These are phyloP conservation scores for Mentha longifolia DNA, from an alignment of 257 asterid species.

Conservation along the genomic window DNA sequence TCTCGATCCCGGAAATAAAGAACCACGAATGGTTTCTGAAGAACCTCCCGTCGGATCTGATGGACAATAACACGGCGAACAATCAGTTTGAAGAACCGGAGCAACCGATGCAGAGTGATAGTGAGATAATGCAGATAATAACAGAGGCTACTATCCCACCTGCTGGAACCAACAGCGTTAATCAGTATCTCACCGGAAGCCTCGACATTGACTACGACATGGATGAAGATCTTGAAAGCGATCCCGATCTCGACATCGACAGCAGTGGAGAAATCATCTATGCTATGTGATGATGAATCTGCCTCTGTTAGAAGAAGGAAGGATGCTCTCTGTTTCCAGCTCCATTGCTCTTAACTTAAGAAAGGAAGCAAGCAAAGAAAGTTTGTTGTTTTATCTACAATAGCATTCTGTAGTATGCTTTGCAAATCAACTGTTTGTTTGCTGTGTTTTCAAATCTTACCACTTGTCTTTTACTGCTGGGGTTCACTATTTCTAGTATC, in stretches of 20 bases:
- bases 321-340: not conserved
- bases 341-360: not conserved
- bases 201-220: slow-evolving; percentile 87
- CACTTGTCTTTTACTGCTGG: slow-evolving; percentile 9
- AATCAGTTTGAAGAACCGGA: slow-evolving; percentile 85
- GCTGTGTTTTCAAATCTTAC: not conserved
- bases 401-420: slow-evolving; percentile 29
- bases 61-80: slow-evolving; percentile 55
- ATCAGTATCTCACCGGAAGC: slow-evolving; percentile 76
- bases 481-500: not conserved
- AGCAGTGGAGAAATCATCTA: slow-evolving; percentile 97
- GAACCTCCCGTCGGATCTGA: slow-evolving; percentile 87
- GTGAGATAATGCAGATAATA: slow-evolving; percentile 90
- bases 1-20: slow-evolving; percentile 82
- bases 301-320: slow-evolving; percentile 3
- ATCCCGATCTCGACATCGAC: slow-evolving; percentile 87
- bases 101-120: slow-evolving; percentile 80
- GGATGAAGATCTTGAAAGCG: slow-evolving; percentile 97
- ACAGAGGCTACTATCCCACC: slow-evolving; percentile 91
- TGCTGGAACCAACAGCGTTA: slow-evolving; percentile 67
- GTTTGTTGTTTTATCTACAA: slow-evolving; percentile 15
- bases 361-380: slow-evolving; percentile 28
- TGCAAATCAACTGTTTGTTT: slow-evolving; percentile 23
- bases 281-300: slow-evolving; percentile 55
- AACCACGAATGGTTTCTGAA: slow-evolving; percentile 88